Base-by-base conservation (phyloP, 148 eudicot genomes). In the Spergularia bocconei region DNA sequence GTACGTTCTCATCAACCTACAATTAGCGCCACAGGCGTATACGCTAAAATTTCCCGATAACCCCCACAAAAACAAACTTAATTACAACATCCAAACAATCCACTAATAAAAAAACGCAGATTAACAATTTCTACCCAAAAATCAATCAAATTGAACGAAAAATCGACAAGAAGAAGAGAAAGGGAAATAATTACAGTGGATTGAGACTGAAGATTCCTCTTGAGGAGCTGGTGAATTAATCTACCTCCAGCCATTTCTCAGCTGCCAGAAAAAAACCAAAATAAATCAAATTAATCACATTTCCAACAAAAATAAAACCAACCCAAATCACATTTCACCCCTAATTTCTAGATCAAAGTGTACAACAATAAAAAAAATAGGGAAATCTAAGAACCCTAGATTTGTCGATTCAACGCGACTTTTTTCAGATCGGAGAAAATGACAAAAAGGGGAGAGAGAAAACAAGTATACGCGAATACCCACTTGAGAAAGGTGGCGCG, bases 161-260 rank as follows among this genome's bases (percentile, higher is more conserved):
- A 70, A 7, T 44, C 52, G 44, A 63, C 5, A 0, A 6, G 48
- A n/a, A 14, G 3, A 14, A 15, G 21, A 68, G 20, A 19, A 19
- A 1, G n/a, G 10, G 39, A 63, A 61, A 41, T 44, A 4, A 84
- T 85, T 84, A 89, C 93, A 74, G 70, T 69, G 75, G 84, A 85
- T 67, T 84, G 87, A 69, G 85, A 83, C 15, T 80, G 86, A 51
- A 86, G 75, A 36, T 85, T 87, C 81, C 79, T 87, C 75, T 72
- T 86, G 78, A 91, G 74, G 63, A 89, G 83, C 69, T 79, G 88
- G 56, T 86, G 86, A 71, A 89, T 78, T 53, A 87, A 83, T 86
- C 91, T 85, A 76, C 88, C 91, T 77, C 87, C 89, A 65, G 86
- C 89, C 96, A 91, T 91, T 63, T 75, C 58, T 77, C 77, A 78